Conservation (phyloP, 192 early-diverging fungal species). For the Coemansia sp. region DNA sequence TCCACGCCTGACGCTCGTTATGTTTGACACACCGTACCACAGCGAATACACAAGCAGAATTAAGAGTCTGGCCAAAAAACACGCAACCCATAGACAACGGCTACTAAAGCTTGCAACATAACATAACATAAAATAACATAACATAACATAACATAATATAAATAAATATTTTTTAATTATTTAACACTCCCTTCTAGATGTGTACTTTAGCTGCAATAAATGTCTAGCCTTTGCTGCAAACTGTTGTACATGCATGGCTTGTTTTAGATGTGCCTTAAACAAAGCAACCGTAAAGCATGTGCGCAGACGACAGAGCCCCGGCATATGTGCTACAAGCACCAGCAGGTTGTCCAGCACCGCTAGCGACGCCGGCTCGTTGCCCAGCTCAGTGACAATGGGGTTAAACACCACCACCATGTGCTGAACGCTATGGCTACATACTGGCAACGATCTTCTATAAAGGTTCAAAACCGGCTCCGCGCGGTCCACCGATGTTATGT, state of each 20-base stretch:
- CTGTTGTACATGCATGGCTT: background rate
- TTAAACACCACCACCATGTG: slow-evolving; percentile 6
- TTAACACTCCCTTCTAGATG: background rate
- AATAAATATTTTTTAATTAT: background rate
- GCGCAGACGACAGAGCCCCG: background rate
- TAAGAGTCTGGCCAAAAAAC: too few species aligned
- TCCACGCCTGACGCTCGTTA: too few species aligned
- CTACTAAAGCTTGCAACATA: too few species aligned
- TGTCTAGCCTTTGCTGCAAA: background rate
- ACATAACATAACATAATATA: too few species aligned
- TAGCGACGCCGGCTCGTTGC: background rate
- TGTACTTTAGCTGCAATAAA: background rate
- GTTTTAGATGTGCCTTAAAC: background rate
- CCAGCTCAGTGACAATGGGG: background rate
- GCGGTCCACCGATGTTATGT: background rate
- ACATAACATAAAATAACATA: too few species aligned
- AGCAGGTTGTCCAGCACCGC: background rate
- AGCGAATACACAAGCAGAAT: too few species aligned
- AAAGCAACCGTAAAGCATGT: background rate
- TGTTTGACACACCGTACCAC: too few species aligned
- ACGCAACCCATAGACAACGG: too few species aligned
- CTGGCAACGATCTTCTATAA: background rate
- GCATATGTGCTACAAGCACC: background rate
- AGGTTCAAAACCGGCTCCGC: background rate
- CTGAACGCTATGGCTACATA: background rate